Conservation (phyloP, 2,329 filamentous ascomycete species). For the Ophiostoma australiae region DNA sequence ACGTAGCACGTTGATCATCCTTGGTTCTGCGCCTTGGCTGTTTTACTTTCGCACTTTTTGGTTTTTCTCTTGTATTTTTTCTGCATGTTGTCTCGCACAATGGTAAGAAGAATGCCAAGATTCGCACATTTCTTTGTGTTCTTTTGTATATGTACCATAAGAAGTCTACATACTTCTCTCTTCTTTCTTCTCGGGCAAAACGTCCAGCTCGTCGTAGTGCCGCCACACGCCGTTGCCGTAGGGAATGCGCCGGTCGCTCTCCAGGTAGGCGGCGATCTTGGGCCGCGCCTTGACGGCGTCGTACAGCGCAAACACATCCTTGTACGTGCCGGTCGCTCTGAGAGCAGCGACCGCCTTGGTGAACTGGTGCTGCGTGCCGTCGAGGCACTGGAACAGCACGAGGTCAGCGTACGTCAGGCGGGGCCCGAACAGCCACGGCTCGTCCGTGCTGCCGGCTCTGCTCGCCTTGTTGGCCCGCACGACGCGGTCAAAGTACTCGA, state of each 20-base stretch:
- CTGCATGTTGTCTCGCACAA: neutral
- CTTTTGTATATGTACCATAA: neutral
- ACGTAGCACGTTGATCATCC: neutral
- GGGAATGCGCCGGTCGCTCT: slow-evolving; percentile 55
- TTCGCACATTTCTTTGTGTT: too few species aligned
- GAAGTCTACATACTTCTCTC: neutral
- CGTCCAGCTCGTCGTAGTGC: slow-evolving; percentile 67
- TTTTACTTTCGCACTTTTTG: neutral
- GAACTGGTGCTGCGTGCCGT: slow-evolving; percentile 62
- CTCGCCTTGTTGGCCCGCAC: slow-evolving; percentile 44
- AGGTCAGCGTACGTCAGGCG: slow-evolving; percentile 67
- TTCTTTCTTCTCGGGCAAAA: slow-evolving; percentile 31
- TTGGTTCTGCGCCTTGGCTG: neutral
- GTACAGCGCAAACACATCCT: slow-evolving; percentile 59
- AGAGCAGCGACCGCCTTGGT: slow-evolving; percentile 58
- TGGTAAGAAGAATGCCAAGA: neutral
- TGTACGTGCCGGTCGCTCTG: slow-evolving; percentile 51
- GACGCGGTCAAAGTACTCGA: slow-evolving; percentile 65
- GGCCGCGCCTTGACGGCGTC: slow-evolving; percentile 57
- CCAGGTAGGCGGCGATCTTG: slow-evolving; percentile 63
- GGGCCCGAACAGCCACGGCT: slow-evolving; percentile 62
- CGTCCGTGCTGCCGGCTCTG: slow-evolving; percentile 33
- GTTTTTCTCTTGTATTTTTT: neutral
- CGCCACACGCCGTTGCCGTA: slow-evolving; percentile 66
- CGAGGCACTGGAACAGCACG: slow-evolving; percentile 63